phyloP scores from a whole-genome alignment of 805 yeast species.

The Spathaspora girioi region DNA sequence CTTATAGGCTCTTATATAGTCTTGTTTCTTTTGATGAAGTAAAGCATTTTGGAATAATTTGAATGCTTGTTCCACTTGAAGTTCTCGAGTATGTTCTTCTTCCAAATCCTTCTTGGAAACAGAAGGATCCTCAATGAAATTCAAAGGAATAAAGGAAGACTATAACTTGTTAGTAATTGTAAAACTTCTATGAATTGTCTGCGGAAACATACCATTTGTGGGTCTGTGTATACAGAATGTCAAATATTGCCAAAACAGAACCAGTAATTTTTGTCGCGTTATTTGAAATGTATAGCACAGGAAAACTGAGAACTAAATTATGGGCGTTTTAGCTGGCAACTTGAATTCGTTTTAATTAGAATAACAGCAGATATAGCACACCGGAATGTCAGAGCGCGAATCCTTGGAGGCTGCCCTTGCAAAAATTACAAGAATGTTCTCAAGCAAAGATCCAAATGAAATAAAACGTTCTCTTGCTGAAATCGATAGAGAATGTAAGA shows the following conservation, averaged over 20 bases:
- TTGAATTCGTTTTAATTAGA: no score
- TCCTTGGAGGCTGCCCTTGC: no score
- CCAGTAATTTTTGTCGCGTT: background rate
- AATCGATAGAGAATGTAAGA: no score
- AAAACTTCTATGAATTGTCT: background rate
- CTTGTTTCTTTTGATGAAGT: conserved; percentile 48
- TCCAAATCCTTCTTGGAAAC: conserved; percentile 52
- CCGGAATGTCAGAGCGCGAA: no score
- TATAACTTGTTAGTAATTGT: conserved; percentile 9
- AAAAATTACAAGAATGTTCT: no score
- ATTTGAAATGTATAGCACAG: background rate
- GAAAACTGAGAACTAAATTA: no score
- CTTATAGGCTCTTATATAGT: conserved; percentile 47
- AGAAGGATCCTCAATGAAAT: conserved; percentile 68
- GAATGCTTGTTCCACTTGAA: conserved; percentile 85
- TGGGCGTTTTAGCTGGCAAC: no score
- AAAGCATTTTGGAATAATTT: conserved; percentile 72
- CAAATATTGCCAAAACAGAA: background rate
- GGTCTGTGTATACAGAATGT: background rate
- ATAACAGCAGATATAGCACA: no score
- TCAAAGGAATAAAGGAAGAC: conserved; percentile 79
- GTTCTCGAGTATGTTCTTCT: conserved; percentile 87
- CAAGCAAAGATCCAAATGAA: no score
- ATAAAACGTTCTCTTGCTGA: no score
- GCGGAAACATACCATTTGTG: background rate